These are phyloP conservation scores for Sporothrix euskadiensis DNA, from an alignment of 2,329 filamentous ascomycete genomes.

Conservation along the genomic window DNA sequence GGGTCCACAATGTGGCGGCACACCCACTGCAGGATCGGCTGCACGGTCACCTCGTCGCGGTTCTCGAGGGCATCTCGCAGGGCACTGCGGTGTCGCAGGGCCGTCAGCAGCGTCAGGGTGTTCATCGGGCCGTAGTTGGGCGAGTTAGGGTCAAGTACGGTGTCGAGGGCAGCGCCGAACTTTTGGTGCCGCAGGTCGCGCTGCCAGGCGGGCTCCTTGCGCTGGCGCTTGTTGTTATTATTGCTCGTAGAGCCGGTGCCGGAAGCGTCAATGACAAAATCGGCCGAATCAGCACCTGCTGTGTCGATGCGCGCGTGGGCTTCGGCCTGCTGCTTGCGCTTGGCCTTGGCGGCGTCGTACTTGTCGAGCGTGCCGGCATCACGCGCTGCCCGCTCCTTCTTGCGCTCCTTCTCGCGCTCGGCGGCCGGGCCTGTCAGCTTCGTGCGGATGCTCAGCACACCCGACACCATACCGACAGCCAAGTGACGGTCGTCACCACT, in stretches of 20 bases:
- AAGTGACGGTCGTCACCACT: constrained; percentile 84
- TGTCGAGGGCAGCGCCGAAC: constrained; percentile 76
- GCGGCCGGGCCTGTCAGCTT: constrained; percentile 32
- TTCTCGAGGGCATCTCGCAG: constrained; percentile 76
- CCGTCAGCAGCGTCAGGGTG: constrained; percentile 75
- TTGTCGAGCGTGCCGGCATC: constrained; percentile 75
- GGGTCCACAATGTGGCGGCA: constrained; percentile 79
- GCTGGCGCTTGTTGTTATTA: constrained; percentile 55
- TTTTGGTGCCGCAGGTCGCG: constrained; percentile 73
- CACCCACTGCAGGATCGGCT: constrained; percentile 82
- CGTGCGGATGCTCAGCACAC: constrained; percentile 59
- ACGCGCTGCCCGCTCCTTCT: constrained; percentile 68
- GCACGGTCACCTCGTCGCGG: constrained; percentile 76
- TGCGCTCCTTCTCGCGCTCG: constrained; percentile 29
- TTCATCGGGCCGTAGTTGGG: constrained; percentile 60
- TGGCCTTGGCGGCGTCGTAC: constrained; percentile 70
- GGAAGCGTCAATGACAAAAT: constrained; percentile 74
- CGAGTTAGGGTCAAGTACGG: constrained; percentile 61
- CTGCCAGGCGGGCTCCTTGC: constrained; percentile 74
- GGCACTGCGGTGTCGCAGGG: constrained; percentile 83
- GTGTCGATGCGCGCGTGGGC: constrained; percentile 63
- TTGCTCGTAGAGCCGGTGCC: constrained; percentile 47
- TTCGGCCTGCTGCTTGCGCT: constrained; percentile 61
- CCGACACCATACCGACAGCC: constrained; percentile 91
- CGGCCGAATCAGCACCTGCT: constrained; percentile 65